phyloP scores from a whole-genome alignment of 2,329 filamentous ascomycete genomes.

The Incumbomyces lentus region DNA sequence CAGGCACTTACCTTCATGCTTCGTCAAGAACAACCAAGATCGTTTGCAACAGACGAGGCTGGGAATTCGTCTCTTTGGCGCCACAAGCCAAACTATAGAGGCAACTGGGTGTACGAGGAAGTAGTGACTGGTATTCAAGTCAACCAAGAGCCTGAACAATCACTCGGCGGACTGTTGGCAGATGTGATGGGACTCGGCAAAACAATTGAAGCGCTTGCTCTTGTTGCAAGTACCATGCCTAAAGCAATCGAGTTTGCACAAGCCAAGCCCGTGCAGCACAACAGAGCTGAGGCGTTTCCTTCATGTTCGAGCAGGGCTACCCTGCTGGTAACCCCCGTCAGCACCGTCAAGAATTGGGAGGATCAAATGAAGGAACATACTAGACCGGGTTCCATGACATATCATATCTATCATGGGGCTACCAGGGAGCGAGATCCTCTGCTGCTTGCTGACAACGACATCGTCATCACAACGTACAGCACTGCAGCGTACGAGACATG shows the following conservation, averaged over 20 bases:
- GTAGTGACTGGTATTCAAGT: conserved; percentile 68
- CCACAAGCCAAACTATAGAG: conserved; percentile 44
- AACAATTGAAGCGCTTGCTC: conserved; percentile 72
- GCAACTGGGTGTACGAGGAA: conserved; percentile 61
- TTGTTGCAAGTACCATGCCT: conserved; percentile 57
- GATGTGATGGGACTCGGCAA: conserved; percentile 89
- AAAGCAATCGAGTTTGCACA: conserved; percentile 54
- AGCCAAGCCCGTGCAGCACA: conserved; percentile 24
- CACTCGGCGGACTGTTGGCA: conserved; percentile 63
- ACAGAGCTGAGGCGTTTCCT: conserved; percentile 31
- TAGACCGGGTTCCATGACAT: conserved; percentile 51
- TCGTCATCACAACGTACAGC: conserved; percentile 88
- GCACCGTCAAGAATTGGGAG: conserved; percentile 89
- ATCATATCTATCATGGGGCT: conserved; percentile 78
- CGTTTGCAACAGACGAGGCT: conserved; percentile 48
- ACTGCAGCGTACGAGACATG: conserved; percentile 64
- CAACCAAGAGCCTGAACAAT: conserved; percentile 51
- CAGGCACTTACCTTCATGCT: conserved; percentile 83
- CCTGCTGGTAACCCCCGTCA: conserved; percentile 77
- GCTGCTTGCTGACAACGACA: conserved; percentile 61
- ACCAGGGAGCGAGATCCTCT: conserved; percentile 60
- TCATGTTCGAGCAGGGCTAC: conserved; percentile 65
- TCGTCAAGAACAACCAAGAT: conserved; percentile 58
- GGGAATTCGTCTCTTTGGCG: conserved; percentile 71
- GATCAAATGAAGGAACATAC: conserved; percentile 81